Percentiles rank a stretch among this genome's conserved stretches.
phyloP scores from a whole-genome alignment of 495 filamentous ascomycete species.

The Podospora australis region DNA sequence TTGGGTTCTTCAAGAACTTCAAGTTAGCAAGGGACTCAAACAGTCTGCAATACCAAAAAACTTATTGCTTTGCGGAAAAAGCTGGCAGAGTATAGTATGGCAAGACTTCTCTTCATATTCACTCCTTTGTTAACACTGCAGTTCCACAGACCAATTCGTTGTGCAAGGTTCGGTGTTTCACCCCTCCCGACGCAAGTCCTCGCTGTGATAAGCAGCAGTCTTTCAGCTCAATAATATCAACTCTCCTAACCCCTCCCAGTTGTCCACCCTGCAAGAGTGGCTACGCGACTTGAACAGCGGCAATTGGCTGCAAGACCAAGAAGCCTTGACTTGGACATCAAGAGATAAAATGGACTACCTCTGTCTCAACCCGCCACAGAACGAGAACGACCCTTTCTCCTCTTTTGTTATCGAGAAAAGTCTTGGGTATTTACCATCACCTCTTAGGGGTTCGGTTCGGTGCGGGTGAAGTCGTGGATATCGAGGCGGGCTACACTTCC shows the following conservation, averaged over 20 bases:
- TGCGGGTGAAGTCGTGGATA: not conserved
- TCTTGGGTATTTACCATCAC: not conserved
- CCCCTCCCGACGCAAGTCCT: no score
- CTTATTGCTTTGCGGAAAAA: not conserved
- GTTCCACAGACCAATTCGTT: not conserved
- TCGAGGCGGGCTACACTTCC: not conserved
- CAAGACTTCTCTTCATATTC: no score
- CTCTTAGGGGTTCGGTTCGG: not conserved
- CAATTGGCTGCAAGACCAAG: not conserved
- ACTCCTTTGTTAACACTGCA: no score
- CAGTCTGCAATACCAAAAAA: not conserved
- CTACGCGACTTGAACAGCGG: not conserved
- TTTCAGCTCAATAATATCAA: not conserved
- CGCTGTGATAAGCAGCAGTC: no score
- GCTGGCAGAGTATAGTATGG: not conserved
- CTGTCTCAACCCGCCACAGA: not conserved
- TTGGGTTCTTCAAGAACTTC: not conserved
- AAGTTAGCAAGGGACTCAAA: not conserved
- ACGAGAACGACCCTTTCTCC: not conserved
- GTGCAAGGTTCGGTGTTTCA: not conserved
- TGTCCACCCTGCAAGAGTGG: not conserved
- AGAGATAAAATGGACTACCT: not conserved
- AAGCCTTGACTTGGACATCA: not conserved
- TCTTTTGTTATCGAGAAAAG: not conserved
- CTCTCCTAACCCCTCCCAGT: not conserved